A percentile compares a stretch with the other conserved stretches of the same genome.
phyloP scores from a whole-genome alignment of 2,329 filamentous ascomycete species.

The Fonsecaea monophora region DNA sequence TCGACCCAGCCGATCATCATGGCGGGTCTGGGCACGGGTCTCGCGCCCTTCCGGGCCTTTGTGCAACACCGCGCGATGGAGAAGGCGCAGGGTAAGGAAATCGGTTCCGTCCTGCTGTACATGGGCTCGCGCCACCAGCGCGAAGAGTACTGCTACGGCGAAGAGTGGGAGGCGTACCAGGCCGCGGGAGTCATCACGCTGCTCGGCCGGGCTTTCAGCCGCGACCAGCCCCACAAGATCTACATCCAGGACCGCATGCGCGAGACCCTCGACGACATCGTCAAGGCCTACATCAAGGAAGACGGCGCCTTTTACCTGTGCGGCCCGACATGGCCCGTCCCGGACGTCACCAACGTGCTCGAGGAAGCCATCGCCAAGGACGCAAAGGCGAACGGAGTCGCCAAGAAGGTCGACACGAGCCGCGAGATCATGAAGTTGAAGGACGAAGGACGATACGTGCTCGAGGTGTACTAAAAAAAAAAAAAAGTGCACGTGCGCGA shows the following conservation, averaged over 20 bases:
- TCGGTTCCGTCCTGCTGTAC: slow-evolving; percentile 91
- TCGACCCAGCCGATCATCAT: slow-evolving; percentile 95
- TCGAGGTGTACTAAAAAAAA: slow-evolving; percentile 81
- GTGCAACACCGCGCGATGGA: slow-evolving; percentile 98
- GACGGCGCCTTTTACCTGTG: slow-evolving; percentile 96
- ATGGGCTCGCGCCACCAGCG: slow-evolving; percentile 96
- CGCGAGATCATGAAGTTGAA: slow-evolving; percentile 98
- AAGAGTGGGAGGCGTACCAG: slow-evolving; percentile 98
- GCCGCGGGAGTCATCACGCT: slow-evolving; percentile 94
- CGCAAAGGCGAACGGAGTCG: slow-evolving; percentile 65
- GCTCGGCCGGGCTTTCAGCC: slow-evolving; percentile 90
- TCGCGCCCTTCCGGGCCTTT: slow-evolving; percentile 98
- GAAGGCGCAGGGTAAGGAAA: slow-evolving; percentile 94
- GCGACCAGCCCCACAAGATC: slow-evolving; percentile 97
- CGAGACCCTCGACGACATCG: slow-evolving; percentile 80
- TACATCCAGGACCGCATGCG: slow-evolving; percentile 99
- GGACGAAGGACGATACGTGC: slow-evolving; percentile 90
- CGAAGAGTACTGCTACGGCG: slow-evolving; percentile 97
- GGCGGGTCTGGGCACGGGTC: slow-evolving; percentile 96
- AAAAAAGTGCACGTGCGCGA: too few relatives aligned
- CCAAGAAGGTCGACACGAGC: slow-evolving; percentile 79
- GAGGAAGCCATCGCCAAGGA: slow-evolving; percentile 87
- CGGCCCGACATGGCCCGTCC: slow-evolving; percentile 97
- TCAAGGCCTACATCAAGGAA: slow-evolving; percentile 83
- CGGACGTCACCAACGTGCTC: slow-evolving; percentile 91